These are phyloP conservation scores for Jaltomata sinuosa DNA, from an alignment of 257 asterid genomes.

Conservation along the genomic window DNA sequence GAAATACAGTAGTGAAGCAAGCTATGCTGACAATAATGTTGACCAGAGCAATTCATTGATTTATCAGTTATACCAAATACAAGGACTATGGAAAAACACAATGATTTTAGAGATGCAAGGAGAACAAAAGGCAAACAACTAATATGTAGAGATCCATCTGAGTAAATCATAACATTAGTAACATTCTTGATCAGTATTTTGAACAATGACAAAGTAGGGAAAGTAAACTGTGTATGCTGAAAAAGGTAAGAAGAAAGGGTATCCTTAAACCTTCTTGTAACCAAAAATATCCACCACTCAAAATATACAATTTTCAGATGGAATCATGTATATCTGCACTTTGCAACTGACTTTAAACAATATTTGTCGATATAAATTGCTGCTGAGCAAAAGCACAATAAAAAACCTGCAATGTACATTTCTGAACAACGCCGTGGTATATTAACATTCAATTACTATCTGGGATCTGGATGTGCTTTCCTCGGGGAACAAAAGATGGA, in stretches of 20 bases:
- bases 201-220: not conserved
- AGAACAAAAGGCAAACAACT: not conserved
- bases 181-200: not conserved
- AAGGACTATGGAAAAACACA: not conserved
- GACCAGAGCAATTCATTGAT: not conserved
- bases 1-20: not conserved
- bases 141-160: not conserved
- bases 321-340: not conserved
- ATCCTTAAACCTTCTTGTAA: not conserved
- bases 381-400: not conserved
- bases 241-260: not conserved
- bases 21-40: not conserved
- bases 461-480: conserved; percentile 23
- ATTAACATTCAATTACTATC: conserved; percentile 14
- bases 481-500: conserved; percentile 72
- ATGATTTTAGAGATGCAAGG: not conserved
- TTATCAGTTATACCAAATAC: not conserved
- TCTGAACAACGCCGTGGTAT: not conserved
- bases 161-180: not conserved
- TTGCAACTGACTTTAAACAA: not conserved
- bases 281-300: not conserved
- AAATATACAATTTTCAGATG: not conserved
- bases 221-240: not conserved
- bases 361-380: not conserved
- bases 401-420: conserved; percentile 33